phyloP scores from a whole-genome alignment of 805 yeast species.

The Cyberlindnera mrakii region DNA sequence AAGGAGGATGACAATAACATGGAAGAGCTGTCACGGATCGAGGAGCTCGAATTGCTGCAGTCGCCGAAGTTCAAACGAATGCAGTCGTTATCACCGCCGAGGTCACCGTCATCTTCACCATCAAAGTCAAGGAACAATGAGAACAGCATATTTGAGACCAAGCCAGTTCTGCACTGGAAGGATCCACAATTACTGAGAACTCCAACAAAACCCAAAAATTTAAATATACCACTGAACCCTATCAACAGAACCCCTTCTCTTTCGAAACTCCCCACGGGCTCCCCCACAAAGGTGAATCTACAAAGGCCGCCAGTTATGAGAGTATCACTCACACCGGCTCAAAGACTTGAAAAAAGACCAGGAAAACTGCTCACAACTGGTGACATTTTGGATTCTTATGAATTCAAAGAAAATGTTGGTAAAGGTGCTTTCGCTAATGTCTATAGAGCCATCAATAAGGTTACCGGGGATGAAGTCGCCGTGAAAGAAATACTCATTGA shows the following conservation, averaged over 20 bases:
- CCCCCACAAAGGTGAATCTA: constrained; percentile 13
- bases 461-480: constrained; percentile 67
- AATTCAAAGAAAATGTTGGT: constrained; percentile 63
- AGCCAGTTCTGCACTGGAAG: constrained; percentile 18
- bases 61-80: constrained; percentile 23
- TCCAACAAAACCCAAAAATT: constrained; percentile 16
- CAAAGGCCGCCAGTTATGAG: constrained; percentile 7
- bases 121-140: constrained; percentile 13
- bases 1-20: constrained; percentile 20
- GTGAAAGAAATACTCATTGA: constrained; percentile 70
- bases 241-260: constrained; percentile 7
- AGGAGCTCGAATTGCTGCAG: constrained; percentile 21
- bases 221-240: constrained; percentile 11
- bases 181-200: constrained; percentile 14
- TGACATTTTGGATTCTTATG: constrained; percentile 33
- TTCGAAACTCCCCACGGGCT: constrained; percentile 4
- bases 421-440: constrained; percentile 91
- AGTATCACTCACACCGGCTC: constrained; percentile 42
- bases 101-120: constrained; percentile 20
- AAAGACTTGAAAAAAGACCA: constrained; percentile 38
- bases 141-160: constrained; percentile 11
- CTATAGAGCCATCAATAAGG: constrained; percentile 62
- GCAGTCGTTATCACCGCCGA: constrained; percentile 21
- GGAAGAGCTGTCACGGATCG: constrained; percentile 19
- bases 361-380: constrained; percentile 23